phyloP scores from a whole-genome alignment of 1,284 basidiomycete species.

The Pascua guehoae region DNA sequence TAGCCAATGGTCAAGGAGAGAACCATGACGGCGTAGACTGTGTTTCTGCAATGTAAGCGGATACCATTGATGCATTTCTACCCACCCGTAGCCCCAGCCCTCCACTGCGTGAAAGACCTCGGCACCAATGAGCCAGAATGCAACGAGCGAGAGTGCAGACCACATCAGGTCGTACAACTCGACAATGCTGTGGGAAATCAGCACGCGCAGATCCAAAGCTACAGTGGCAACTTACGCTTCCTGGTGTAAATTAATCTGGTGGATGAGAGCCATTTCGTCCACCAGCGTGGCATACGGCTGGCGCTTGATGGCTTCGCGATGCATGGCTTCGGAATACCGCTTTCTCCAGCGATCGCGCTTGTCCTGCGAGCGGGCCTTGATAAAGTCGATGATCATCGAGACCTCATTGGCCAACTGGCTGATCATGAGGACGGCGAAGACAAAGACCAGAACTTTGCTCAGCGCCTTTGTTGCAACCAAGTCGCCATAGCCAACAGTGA shows the following conservation, averaged over 20 bases:
- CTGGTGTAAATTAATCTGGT: constrained; percentile 42
- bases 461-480: constrained; percentile 30
- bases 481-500: constrained; percentile 50
- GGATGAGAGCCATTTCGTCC: constrained; percentile 47
- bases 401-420: constrained; percentile 50
- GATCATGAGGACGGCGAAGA: constrained; percentile 49
- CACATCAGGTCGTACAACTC: constrained; percentile 45
- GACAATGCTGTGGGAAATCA: constrained; percentile 26
- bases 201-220: too few species aligned
- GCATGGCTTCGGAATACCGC: constrained; percentile 38
- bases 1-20: constrained; percentile 47
- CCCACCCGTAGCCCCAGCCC: constrained; percentile 45
- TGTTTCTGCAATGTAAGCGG: constrained; percentile 18
- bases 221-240: constrained; percentile 29
- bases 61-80: neutral
- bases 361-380: constrained; percentile 30
- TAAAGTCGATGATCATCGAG: constrained; percentile 46
- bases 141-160: constrained; percentile 37
- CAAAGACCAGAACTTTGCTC: constrained; percentile 48
- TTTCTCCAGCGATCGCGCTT: constrained; percentile 43
- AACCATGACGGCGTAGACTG: constrained; percentile 37
- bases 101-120: constrained; percentile 42
- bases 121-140: constrained; percentile 49
- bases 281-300: constrained; percentile 37
- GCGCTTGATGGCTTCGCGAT: constrained; percentile 27